A percentile compares a stretch with the other conserved stretches of the same genome.
phyloP scores from a whole-genome alignment of 106 monocot genomes.

The Platanthera zijinensis region DNA sequence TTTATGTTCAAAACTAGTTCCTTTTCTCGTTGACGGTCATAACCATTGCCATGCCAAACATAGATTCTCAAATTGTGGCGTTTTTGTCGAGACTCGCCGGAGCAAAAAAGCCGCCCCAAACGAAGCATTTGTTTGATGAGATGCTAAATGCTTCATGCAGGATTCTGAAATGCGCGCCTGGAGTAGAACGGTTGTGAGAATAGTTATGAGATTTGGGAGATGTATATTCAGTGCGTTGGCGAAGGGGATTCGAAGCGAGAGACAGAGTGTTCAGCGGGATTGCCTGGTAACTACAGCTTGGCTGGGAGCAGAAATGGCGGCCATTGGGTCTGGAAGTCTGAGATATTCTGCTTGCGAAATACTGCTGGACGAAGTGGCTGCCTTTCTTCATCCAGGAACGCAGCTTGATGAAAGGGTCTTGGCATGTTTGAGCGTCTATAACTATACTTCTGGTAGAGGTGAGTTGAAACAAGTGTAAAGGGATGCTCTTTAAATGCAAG shows the following conservation, averaged over 20 bases:
- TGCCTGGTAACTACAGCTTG: slow-evolving; percentile 72
- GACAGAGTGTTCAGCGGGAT: slow-evolving; percentile 49
- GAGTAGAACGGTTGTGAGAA: slow-evolving; percentile 55
- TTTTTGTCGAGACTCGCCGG: too few species aligned
- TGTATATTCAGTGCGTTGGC: slow-evolving; percentile 55
- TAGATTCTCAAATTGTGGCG: too few species aligned
- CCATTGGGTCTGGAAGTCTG: slow-evolving; percentile 33
- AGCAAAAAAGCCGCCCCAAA: too few species aligned
- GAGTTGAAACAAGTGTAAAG: background rate
- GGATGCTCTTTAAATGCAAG: background rate
- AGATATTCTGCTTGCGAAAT: slow-evolving; percentile 74
- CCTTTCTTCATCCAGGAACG: slow-evolving; percentile 78
- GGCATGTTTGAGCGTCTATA: slow-evolving; percentile 76
- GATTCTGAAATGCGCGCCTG: slow-evolving; percentile 61
- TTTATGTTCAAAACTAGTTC: too few species aligned
- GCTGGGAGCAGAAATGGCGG: slow-evolving; percentile 74
- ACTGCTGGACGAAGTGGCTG: slow-evolving; percentile 44
- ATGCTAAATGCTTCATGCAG: slow-evolving; percentile 27
- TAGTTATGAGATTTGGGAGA: slow-evolving; percentile 42
- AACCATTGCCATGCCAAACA: too few species aligned
- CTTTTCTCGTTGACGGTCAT: too few species aligned
- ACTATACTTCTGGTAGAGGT: slow-evolving; percentile 94
- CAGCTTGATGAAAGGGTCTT: slow-evolving; percentile 87
- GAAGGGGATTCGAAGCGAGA: slow-evolving; percentile 71
- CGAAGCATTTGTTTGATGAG: background rate